phyloP scores from a whole-genome alignment of 768 basidiomycete species.

The Calocybe cyanea region DNA sequence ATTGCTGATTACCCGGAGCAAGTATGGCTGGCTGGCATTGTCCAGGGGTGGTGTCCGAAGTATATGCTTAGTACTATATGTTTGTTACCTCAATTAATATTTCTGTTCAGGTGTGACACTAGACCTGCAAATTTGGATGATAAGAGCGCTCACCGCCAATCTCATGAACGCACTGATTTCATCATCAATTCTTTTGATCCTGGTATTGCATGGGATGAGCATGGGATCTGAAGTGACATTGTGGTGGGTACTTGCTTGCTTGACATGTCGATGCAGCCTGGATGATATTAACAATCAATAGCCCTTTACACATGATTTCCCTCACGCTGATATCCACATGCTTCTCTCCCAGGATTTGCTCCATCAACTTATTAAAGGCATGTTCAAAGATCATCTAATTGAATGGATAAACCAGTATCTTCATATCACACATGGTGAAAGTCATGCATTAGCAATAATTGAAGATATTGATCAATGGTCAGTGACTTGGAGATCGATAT shows the following conservation, averaged over 20 bases:
- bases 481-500: background rate
- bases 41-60: slow-evolving; percentile 20
- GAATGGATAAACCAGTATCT: slow-evolving; percentile 25
- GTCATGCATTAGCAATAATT: slow-evolving; percentile 18
- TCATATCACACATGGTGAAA: slow-evolving; percentile 10
- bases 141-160: slow-evolving; percentile 12
- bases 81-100: background rate
- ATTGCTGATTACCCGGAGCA: no score
- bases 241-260: slow-evolving; percentile 14
- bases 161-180: slow-evolving; percentile 21
- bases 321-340: slow-evolving; percentile 26
- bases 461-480: slow-evolving; percentile 25
- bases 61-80: slow-evolving; percentile 10
- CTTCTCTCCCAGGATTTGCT: slow-evolving; percentile 25
- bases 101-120: slow-evolving; percentile 19
- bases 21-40: no score
- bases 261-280: background rate
- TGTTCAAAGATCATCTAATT: slow-evolving; percentile 29
- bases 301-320: background rate
- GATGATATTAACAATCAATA: background rate
- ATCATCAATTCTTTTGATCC: slow-evolving; percentile 23
- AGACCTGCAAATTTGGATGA: slow-evolving; percentile 17
- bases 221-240: slow-evolving; percentile 28
- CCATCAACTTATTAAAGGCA: slow-evolving; percentile 30
- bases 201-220: slow-evolving; percentile 27